Percentiles rank a stretch among this genome's conserved stretches.
Evolutionary conservation across 495 filamentous ascomycete species (phyloP).

Genomic region (Annulohypoxylon moriforme): DNA sequence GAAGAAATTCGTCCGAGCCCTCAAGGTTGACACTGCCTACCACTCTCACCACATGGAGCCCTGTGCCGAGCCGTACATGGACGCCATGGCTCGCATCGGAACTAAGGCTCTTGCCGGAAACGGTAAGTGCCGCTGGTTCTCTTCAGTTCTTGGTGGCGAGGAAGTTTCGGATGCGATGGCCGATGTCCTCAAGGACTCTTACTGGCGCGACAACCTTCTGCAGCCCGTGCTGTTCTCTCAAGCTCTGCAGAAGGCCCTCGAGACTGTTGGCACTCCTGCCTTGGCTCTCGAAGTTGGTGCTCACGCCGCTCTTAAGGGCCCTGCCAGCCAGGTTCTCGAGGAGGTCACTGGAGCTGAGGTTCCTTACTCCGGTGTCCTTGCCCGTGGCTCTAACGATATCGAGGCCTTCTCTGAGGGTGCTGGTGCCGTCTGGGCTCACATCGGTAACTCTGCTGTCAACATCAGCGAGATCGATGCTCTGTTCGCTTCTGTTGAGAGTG

Average conservation of each 20-base stretch:
- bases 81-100: constrained; percentile 6
- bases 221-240: constrained; percentile 60
- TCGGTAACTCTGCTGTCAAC: constrained; percentile 29
- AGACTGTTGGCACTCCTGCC: constrained; percentile 12
- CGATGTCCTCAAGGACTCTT: constrained; percentile 48
- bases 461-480: constrained; percentile 15
- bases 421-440: constrained; percentile 50
- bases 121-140: constrained; percentile 35
- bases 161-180: neutral
- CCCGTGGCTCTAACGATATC: constrained; percentile 30
- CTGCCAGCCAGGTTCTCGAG: constrained; percentile 42
- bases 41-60: constrained; percentile 62
- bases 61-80: constrained; percentile 8
- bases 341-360: constrained; percentile 20
- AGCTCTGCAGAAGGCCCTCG: constrained; percentile 52
- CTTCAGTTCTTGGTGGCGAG: neutral
- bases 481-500: constrained; percentile 1
- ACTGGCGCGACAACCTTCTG: constrained; percentile 61
- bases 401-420: constrained; percentile 49
- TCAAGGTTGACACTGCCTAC: constrained; percentile 64
- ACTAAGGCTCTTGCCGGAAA: constrained; percentile 40
- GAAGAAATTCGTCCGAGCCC: constrained; percentile 52
- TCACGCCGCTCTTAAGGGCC: constrained; percentile 61
- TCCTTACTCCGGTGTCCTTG: constrained; percentile 45
- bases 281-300: constrained; percentile 62